Evolutionary conservation across 2,329 filamentous ascomycete genomes (phyloP).

Genomic region (Sporothrix inflata): DNA sequence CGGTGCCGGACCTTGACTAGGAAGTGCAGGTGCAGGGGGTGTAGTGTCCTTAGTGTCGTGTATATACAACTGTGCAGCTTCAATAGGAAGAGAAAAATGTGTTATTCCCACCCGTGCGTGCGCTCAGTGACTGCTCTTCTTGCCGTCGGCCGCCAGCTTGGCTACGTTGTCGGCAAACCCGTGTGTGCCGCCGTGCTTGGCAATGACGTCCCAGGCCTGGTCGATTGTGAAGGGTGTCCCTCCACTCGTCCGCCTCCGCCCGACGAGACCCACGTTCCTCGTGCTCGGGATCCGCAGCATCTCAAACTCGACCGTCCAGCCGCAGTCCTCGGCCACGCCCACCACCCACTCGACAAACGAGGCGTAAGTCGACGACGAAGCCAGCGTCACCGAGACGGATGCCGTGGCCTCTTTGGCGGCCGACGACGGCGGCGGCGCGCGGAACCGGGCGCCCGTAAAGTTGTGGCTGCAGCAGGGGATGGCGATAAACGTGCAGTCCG

Average conservation of each 20-base stretch:
- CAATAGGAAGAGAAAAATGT: not conserved
- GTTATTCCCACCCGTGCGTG: no score
- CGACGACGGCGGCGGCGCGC: constrained; percentile 61
- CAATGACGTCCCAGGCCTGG: constrained; percentile 45
- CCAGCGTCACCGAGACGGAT: constrained; percentile 48
- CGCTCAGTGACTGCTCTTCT: constrained; percentile 25
- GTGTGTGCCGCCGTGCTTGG: constrained; percentile 57
- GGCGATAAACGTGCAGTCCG: constrained; percentile 79
- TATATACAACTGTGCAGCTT: not conserved
- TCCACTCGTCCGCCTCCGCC: constrained; percentile 51
- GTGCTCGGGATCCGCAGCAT: constrained; percentile 91
- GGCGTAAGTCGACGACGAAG: constrained; percentile 73
- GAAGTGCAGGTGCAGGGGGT: not conserved
- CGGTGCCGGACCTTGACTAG: constrained; percentile 68
- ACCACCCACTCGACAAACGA: constrained; percentile 80
- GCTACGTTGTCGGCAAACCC: constrained; percentile 60
- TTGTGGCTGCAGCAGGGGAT: constrained; percentile 96
- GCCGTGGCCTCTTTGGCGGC: constrained; percentile 56
- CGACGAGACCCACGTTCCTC: constrained; percentile 80
- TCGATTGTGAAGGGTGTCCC: constrained; percentile 43
- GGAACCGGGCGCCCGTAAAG: constrained; percentile 73
- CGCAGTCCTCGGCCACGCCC: constrained; percentile 69
- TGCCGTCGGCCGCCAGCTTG: constrained; percentile 27
- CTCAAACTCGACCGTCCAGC: constrained; percentile 78
- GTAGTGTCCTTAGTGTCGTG: not conserved